Base-by-base conservation (phyloP, 192 early-diverging fungal genomes). In the Phlyctochytrium arcticum region DNA sequence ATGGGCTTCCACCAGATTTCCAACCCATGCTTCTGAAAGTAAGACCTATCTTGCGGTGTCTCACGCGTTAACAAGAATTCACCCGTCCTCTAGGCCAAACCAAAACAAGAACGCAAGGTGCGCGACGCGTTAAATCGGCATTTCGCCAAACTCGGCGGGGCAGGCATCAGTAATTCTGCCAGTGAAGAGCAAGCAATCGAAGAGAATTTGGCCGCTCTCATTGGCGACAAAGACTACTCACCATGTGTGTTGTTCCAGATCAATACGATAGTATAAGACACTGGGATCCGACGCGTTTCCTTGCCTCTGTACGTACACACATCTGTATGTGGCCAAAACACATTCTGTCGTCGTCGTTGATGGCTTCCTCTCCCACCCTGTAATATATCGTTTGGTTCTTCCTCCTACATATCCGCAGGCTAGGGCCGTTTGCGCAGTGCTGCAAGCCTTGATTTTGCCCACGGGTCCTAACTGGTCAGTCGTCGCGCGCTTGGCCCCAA, bases 1-100 rank as follows among this genome's bases (percentile, higher is more conserved):
- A 99, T 70, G 97, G 97, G 23, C 80, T 98, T 15, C 95, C 97
- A 12, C 94, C 96, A 32, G 91, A 99, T 70, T 99, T 98, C 65
- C 84, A 86, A 51, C 74, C 80, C 7, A 84, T 89, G 51, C 62
- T 89, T 7, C 80, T 97, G 30, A 84, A 81, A 74, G 86, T 88
- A 73, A 36, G 71, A 6, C 46, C 30, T 9, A 36, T 26, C 29
- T 23, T 21, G 15, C 12, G 12, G 39, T 44, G 0, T 53, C 26
- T 53, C 17, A 19, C 26, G 1, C 17, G 12, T 29, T 12, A n/a
- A 57, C 24, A 23, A 8, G 24, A 17, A 60, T 2, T 8, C 6
- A 17, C 21, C 23, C 19, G 23, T 7, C n/a, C 26, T 46, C 23
- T 48, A 87, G 81, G 83, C 92, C 27, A 89, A 86, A 63, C 77